Evolutionary conservation across 2,329 filamentous ascomycete genomes (phyloP).

Genomic region (Colletotrichum cuscutae): DNA sequence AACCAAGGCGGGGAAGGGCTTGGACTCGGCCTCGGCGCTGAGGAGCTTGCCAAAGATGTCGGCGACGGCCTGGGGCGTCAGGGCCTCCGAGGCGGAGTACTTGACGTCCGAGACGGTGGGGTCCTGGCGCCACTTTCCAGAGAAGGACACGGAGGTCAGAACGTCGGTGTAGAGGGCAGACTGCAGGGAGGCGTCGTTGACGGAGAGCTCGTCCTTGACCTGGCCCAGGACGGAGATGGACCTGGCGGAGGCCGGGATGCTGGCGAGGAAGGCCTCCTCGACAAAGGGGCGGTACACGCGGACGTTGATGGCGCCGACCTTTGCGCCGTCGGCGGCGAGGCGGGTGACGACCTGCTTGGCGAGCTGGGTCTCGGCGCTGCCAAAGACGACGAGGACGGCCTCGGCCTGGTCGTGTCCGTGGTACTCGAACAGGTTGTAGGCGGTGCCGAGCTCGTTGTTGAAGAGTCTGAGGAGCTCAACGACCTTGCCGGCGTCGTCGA

Average conservation of each 20-base stretch:
- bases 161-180: constrained; percentile 95
- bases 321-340: constrained; percentile 77
- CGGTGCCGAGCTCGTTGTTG: constrained; percentile 92
- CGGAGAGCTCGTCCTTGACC: constrained; percentile 77
- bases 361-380: constrained; percentile 89
- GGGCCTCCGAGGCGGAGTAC: constrained; percentile 76
- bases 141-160: constrained; percentile 84
- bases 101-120: constrained; percentile 85
- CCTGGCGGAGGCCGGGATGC: constrained; percentile 79
- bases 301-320: constrained; percentile 89
- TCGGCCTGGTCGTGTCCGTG: constrained; percentile 83
- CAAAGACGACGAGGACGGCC: constrained; percentile 89
- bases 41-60: constrained; percentile 57
- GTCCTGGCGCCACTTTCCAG: constrained; percentile 69
- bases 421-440: constrained; percentile 95
- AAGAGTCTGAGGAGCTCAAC: constrained; percentile 77
- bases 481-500: constrained; percentile 77
- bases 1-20: constrained; percentile 55
- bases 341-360: constrained; percentile 82
- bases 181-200: constrained; percentile 79
- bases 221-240: constrained; percentile 90
- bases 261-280: constrained; percentile 90
- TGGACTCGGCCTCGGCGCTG: constrained; percentile 63
- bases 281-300: constrained; percentile 95
- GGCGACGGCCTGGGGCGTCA: constrained; percentile 66